These are phyloP conservation scores for Wickerhamomyces sp. DNA, from an alignment of 1,139 yeast genomes.

Conservation along the genomic window DNA sequence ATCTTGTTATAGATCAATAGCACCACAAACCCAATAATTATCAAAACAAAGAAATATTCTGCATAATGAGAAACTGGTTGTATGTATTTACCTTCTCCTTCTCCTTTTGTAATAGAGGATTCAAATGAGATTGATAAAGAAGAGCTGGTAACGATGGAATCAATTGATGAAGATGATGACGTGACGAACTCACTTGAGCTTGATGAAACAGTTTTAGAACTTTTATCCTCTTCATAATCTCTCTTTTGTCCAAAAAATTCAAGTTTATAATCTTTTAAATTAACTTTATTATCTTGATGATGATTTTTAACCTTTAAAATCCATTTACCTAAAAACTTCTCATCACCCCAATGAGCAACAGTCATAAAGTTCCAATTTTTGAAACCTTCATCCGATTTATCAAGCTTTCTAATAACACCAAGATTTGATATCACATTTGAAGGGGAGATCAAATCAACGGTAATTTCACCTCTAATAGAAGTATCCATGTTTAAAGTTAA, in stretches of 20 bases:
- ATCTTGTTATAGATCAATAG: slow-evolving; percentile 49
- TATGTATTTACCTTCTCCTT: slow-evolving; percentile 31
- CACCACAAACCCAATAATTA: slow-evolving; percentile 54
- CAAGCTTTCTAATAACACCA: slow-evolving; percentile 66
- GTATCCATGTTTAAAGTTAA: slow-evolving; percentile 71
- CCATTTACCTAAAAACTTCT: slow-evolving; percentile 81
- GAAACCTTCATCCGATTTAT: slow-evolving; percentile 56
- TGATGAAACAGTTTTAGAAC: not conserved
- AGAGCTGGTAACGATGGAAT: slow-evolving; percentile 1
- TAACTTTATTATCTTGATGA: slow-evolving; percentile 38
- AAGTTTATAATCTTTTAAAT: slow-evolving; percentile 67
- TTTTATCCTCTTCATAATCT: slow-evolving; percentile 29
- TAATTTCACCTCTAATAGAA: slow-evolving; percentile 63
- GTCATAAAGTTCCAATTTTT: slow-evolving; percentile 89
- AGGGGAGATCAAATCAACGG: slow-evolving; percentile 69
- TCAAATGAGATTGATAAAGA: slow-evolving; percentile 2
- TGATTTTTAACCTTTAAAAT: slow-evolving; percentile 54
- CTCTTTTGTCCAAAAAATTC: slow-evolving; percentile 71
- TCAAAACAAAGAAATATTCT: slow-evolving; percentile 54
- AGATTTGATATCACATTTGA: slow-evolving; percentile 66
- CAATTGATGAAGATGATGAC: slow-evolving; percentile 1
- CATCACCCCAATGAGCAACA: slow-evolving; percentile 97
- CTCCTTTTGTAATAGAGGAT: not conserved
- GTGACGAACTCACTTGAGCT: too few relatives aligned
- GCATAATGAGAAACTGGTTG: slow-evolving; percentile 41